Evolutionary conservation across 306 rosid genomes (phyloP).

Genomic region (Vigna radiata): DNA sequence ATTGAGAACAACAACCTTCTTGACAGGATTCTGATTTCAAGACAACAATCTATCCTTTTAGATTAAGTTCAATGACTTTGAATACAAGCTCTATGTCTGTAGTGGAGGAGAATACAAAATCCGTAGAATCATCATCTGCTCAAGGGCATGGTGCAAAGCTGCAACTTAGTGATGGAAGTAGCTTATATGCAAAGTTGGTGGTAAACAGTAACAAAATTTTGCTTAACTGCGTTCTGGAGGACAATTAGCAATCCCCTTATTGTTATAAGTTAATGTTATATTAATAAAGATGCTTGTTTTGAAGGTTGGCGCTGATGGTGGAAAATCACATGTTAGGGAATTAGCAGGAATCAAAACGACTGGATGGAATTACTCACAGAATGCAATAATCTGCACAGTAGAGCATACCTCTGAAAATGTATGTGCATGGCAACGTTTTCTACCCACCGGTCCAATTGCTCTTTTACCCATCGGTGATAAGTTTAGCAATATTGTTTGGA

Average conservation of each 20-base stretch:
- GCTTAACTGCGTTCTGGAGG: constrained; percentile 8
- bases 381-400: constrained; percentile 89
- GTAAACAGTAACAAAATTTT: constrained; percentile 49
- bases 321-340: constrained; percentile 86
- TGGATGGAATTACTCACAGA: constrained; percentile 95
- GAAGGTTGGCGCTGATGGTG: constrained; percentile 98
- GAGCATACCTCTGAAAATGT: constrained; percentile 70
- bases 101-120: constrained; percentile 47
- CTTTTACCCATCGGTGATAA: constrained; percentile 88
- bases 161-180: constrained; percentile 82
- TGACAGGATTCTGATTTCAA: constrained; percentile 72
- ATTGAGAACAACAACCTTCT: constrained; percentile 50
- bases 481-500: constrained; percentile 95
- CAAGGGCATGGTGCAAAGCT: constrained; percentile 68
- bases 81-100: constrained; percentile 53
- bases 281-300: constrained; percentile 37
- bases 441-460: constrained; percentile 92
- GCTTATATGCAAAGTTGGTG: constrained; percentile 86
- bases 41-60: constrained; percentile 70
- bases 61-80: constrained; percentile 66
- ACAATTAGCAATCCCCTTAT: constrained; percentile 34
- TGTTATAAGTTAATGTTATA: constrained; percentile 30
- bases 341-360: constrained; percentile 82
- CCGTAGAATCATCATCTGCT: constrained; percentile 51
- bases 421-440: constrained; percentile 94